Evolutionary conservation across 306 rosid species (phyloP), one percentile per base, ranked within the genome.

Genomic region (Begonia loranthoides): DNA sequence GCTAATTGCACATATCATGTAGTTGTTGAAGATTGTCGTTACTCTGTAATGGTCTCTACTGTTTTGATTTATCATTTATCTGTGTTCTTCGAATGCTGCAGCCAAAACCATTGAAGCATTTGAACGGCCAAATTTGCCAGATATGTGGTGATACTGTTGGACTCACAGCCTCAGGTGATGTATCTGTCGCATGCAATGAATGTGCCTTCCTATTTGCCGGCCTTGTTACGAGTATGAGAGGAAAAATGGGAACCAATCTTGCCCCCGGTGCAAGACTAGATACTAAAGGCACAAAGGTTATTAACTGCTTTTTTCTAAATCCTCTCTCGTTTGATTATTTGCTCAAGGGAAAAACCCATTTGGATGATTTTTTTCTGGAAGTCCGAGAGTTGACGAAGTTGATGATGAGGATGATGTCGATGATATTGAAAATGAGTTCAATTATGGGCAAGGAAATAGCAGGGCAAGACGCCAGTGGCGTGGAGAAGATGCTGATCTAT

Each of bases 251-350:
- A n/a, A n/a, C n/a, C n/a, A n/a, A n/a, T 66, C 87, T 65, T 90
- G 99, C 47, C 99, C 99, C 12, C 92, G 80, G 70, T 90, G 99
- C 93, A 90, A 90, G 77, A 90, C 95, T 50, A 80, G 95, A 60
- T 90, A 90, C 66, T 80, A 76, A 39, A 86, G 99, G 82, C 95
- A 72, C 59, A 78, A 72, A 74, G 99, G 99, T 90, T 55, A 8
- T 55, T 45, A 55, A 57, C 28, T 14, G 4, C 45, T 47, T 41
- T 12, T 11, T 13, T 45, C 38, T 22, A 22, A 22, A 6, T 44
- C 14, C 33, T 24, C 50, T 52, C 46, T 36, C 19, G 46, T 1
- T 49, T 19, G n/a, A 55, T 7, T 10, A 38, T 34, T 50, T 17
- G 16, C 22, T 19, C 33, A 14, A 38, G 41, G 38, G 17, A 49